Evolutionary conservation across 257 asterid genomes (phyloP).

Genomic region (Solanum stenotomum): DNA sequence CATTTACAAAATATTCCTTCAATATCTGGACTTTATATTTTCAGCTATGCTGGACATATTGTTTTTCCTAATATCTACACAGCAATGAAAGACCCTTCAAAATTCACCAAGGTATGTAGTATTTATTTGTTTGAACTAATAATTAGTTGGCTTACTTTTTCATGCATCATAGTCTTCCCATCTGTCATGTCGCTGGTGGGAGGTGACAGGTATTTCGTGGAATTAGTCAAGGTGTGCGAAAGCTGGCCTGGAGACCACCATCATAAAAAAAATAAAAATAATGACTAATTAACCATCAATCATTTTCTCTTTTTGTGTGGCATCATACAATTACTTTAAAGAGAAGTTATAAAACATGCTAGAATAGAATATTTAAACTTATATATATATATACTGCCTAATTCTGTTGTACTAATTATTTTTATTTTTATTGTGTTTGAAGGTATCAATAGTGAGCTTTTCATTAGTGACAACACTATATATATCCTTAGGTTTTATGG

Average conservation of each 20-base stretch:
- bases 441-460: slow-evolving; percentile 70
- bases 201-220: not conserved
- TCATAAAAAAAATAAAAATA: not conserved
- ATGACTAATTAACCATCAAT: not conserved
- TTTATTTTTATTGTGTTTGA: not conserved
- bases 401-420: not conserved
- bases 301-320: not conserved
- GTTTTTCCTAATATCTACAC: slow-evolving; percentile 64
- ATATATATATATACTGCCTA: not conserved
- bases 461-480: slow-evolving; percentile 40
- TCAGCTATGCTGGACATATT: slow-evolving; percentile 57
- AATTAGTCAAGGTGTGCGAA: not conserved
- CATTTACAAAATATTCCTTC: slow-evolving; percentile 36
- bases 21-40: slow-evolving; percentile 52
- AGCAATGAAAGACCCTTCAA: slow-evolving; percentile 66
- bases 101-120: slow-evolving; percentile 56
- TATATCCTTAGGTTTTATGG: slow-evolving; percentile 55
- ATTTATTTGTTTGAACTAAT: not conserved
- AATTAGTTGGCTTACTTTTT: not conserved
- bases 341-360: not conserved
- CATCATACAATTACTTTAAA: not conserved
- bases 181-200: no score
- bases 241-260: not conserved
- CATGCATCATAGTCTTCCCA: not conserved
- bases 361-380: not conserved